Evolutionary conservation across 164 flowering plant species (phyloP), one percentile per base, ranked within the genome.

Genomic region (Vitis labrusca): DNA sequence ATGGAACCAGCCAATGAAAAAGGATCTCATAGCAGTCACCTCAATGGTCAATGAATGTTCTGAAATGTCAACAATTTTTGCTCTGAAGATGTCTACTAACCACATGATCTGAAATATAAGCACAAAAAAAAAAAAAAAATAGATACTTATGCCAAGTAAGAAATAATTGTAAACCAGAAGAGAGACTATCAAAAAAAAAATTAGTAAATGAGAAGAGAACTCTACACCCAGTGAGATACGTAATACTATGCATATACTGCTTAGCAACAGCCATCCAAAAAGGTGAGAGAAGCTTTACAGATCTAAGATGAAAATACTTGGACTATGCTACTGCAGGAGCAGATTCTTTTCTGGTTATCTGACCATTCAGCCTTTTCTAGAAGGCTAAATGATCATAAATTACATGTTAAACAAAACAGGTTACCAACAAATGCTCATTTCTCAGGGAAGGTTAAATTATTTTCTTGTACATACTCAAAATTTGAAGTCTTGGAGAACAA

Each of bases 11-110:
- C 44, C 44, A 37, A 37, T 2, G 44, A 37, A 37, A 32, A 37
- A 3, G 44, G 5, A 6, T 37, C 27, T 37, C 44, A 37, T 37
- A 37, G 44, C 8, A 15, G 68, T 69, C 73, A 93, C 99, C 99
- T 96, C 98, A 66, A 93, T 80, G 14, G 99, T 91, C 16, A 93
- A 55, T 1, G 84, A 81, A 48, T 93, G 71, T 49, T 90, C 97
- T 44, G 98, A 89, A 62, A 85, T 85, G 77, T 96, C 98, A 71
- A 96, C 98, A 72, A 92, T 76, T 77, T 84, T 89, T 27, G 90
- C 99, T 76, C 97, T 82, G 78, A 96, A 96, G 70, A 88, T 86
- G 83, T 90, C 92, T 73, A 88, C 94, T 19, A 96, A 73, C 90
- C 97, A 90, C 94, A 78, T 91, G 65, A 96, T 82, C 99, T 91